Percentiles rank a stretch among this genome's conserved stretches.
These are phyloP conservation scores for Didymella segeticola DNA, from an alignment of 2,329 filamentous ascomycete genomes.

Conservation along the genomic window DNA sequence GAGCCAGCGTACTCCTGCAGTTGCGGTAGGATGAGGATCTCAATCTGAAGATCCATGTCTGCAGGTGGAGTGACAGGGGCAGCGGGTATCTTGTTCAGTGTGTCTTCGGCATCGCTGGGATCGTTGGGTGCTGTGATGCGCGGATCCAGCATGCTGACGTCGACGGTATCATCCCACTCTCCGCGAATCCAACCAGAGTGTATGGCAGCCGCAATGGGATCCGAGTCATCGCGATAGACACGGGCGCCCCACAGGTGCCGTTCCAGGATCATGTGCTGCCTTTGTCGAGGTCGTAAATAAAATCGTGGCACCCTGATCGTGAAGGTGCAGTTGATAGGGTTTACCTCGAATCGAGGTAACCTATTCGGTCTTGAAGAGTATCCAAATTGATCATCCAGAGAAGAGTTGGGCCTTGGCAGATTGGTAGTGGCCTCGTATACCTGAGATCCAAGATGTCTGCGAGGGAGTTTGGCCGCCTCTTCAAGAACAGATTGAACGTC, in stretches of 20 bases:
- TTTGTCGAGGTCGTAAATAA: conserved; percentile 71
- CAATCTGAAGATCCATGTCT: conserved; percentile 85
- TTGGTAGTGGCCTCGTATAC: conserved; percentile 76
- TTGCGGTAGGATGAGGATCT: conserved; percentile 79
- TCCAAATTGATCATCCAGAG: conserved; percentile 61
- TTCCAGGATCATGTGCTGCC: conserved; percentile 83
- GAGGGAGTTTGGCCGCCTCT: conserved; percentile 72
- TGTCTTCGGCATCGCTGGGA: conserved; percentile 53
- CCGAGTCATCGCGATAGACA: conserved; percentile 94
- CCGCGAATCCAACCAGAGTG: conserved; percentile 92
- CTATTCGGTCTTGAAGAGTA: conserved; percentile 70
- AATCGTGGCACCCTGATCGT: conserved; percentile 85
- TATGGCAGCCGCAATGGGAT: conserved; percentile 89
- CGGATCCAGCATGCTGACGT: conserved; percentile 69
- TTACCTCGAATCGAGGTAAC: conserved; percentile 76
- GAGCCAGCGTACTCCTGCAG: conserved; percentile 78
- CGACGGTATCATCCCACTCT: conserved; percentile 82
- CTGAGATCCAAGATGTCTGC: conserved; percentile 82
- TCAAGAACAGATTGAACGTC: conserved; percentile 66
- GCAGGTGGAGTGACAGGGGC: conserved; percentile 68
- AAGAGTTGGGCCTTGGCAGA: conserved; percentile 50
- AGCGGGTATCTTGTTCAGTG: conserved; percentile 50
- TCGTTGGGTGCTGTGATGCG: conserved; percentile 56
- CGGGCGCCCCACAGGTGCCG: conserved; percentile 91
- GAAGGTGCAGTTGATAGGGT: conserved; percentile 83